These are phyloP conservation scores for Coniochaeta sp. DNA, from an alignment of 2,329 filamentous ascomycete genomes.

Conservation along the genomic window DNA sequence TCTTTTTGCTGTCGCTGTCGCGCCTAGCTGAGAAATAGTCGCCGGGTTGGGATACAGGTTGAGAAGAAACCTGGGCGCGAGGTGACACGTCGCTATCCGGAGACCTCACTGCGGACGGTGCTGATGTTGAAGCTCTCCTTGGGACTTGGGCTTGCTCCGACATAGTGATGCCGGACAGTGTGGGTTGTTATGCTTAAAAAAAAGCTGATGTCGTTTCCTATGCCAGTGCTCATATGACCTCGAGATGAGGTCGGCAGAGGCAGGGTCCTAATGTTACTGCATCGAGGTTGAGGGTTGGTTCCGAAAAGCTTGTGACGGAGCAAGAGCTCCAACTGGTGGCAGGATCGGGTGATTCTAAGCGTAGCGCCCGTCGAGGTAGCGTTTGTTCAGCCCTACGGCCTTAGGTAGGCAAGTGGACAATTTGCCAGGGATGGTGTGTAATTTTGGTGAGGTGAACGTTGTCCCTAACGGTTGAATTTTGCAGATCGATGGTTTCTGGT, in stretches of 20 bases:
- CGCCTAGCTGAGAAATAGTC: slow-evolving; percentile 17
- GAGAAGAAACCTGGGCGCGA: slow-evolving; percentile 20
- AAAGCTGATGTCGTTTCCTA: slow-evolving; percentile 8
- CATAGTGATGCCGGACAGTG: slow-evolving; percentile 6
- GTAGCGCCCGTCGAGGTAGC: not conserved
- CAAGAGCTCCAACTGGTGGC: not conserved
- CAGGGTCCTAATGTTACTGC: slow-evolving; percentile 24
- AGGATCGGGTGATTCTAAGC: not conserved
- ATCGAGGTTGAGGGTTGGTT: slow-evolving; percentile 18
- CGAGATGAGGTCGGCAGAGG: slow-evolving; percentile 33
- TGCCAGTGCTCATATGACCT: slow-evolving; percentile 32
- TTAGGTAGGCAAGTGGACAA: too few relatives aligned
- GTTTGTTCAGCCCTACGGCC: not conserved
- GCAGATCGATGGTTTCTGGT: not conserved
- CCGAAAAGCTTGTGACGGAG: slow-evolving; percentile 4
- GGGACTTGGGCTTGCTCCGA: not conserved
- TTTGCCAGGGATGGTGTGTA: not conserved
- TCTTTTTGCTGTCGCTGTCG: not conserved
- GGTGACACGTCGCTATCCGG: slow-evolving; percentile 37
- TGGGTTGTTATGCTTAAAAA: slow-evolving; percentile 1
- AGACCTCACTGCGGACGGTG: not conserved
- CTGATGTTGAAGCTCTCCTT: not conserved
- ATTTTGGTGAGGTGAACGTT: not conserved
- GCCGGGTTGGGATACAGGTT: slow-evolving; percentile 13
- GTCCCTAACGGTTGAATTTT: not conserved